Base-by-base conservation (phyloP, 495 filamentous ascomycete species). In the Penicillium egyptiacum region DNA sequence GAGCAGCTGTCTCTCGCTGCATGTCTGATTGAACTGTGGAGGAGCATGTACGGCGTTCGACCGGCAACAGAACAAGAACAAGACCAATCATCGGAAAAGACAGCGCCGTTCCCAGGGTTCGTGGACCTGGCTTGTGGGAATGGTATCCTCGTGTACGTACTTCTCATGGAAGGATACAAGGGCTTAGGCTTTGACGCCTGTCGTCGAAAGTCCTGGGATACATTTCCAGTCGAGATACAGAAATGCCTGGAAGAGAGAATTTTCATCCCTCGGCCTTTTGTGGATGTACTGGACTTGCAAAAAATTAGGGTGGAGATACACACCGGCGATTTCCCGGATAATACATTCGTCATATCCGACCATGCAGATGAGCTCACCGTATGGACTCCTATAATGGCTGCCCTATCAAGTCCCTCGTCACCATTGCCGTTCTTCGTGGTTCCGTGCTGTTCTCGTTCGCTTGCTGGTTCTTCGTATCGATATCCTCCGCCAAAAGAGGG, bases 91-190 rank as follows among this genome's bases (percentile, higher is more conserved):
- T 68, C 64, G 5, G 20, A 33, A 6, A 47, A 31, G 14, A 20
- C 22, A n/a, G 17, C 37, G 0, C 20, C 17, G 1, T 96, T 96
- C 63, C 90, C 90, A 1, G 91, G 93, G 5, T 98, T 98, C 64
- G 89, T 97, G 10, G 95, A 98, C 66, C 87, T 98, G 45, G 94
- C 92, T 16, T 98, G 94, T 65, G 94, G 94, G 5, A 98, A 97
- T 66, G 94, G 94, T 14, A 81, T 98, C 1, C 81, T 98, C n/a
- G 89, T 96, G 11, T 83, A 93, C 62, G 82, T 98, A 33, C 82
- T 98, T 5, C 74, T 87, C 10, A 77, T 80, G 62, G 92, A 98
- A 75, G 93, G 92, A 5, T 98, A 89, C 71, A 52, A 61, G 5
- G 94, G 94, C 26, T 93, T 86, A 81, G 95, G 94, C 2, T 96